Base-by-base conservation (phyloP, 1,284 basidiomycete genomes). In the Cystobasidium slooffiae region DNA sequence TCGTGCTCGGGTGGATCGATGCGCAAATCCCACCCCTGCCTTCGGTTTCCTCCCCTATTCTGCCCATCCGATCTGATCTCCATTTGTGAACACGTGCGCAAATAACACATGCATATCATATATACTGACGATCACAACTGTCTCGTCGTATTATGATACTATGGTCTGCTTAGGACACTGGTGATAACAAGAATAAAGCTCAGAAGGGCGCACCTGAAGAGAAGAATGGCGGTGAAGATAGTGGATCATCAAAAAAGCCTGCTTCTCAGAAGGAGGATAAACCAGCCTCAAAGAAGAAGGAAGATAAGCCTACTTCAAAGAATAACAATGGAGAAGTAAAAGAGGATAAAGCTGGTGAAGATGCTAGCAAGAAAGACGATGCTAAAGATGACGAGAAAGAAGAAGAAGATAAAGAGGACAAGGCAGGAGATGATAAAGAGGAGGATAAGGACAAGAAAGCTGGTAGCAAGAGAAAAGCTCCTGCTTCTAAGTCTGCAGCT, bases 101-200 rank as follows among this genome's bases (percentile, higher is more conserved):
- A 31, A 31, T 31, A 1, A 31, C 31, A 31, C 31, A 31, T 31
- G 31, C 5, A 31, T 31, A 31, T 31, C 5, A n/a, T n/a, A n/a
- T n/a, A n/a, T n/a, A n/a, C n/a, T n/a, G n/a, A n/a, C n/a, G n/a
- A n/a, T n/a, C n/a, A n/a, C n/a, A 5, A 31, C 31, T 31, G 31
- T 31, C 31, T 31, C 31, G 5, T 31, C 31, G 1, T 31, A 1
- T 31, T 31, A 31, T 5, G 1, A 1, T 31, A 2, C 5, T 31
- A 31, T 31, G 31, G 31, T 31, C 31, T 6, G 43, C 10, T 10
- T 37, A 73, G 70, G 82, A 84, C 70, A 79, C 81, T 44, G 80
- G 81, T 9, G 82, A 83, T 74, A 83, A 82, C 55, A 82, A 82
- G 78, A 84, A 84, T 76, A 78, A 83, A 75, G 81, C 83, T 6